Evolutionary conservation across 1,284 basidiomycete genomes (phyloP), one percentile per base, ranked within the genome.

Genomic region (Marasmius oreades): DNA sequence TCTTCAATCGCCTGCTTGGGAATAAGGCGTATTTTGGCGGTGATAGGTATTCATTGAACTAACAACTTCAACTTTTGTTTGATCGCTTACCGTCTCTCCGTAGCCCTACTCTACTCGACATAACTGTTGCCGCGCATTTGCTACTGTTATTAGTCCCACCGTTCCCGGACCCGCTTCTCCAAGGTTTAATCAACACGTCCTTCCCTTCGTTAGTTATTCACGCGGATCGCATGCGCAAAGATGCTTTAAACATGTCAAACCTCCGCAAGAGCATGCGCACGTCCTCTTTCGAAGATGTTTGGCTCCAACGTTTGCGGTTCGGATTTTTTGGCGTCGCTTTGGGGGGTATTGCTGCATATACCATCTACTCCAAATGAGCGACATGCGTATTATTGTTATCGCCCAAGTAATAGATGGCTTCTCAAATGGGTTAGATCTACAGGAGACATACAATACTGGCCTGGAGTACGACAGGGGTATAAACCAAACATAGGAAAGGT

Each of bases 401-500:
- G n/a, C n/a, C n/a, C n/a, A n/a, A n/a, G 10, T 7, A 16, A 18
- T 11, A 42, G 39, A 42, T 42, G 10, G 39, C 39, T 2, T 42
- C 16, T 16, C 5, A 24, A 16, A 16, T 46, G 23, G 11, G 24
- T 50, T 33, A 14, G 18, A 22, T 34, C n/a, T 70, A 70, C 55
- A 83, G 64, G 26, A 84, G 64, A 63, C 77, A 78, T 42, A 84
- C 79, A 53, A 89, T 69, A 43, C 76, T 81, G 20, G 83, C 84
- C 69, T 92, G 90, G 59, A 89, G 68, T 50, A 87, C 75, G 22
- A 91, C 72, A 8, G 89, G 89, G 6, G 77, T 74, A 62, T 89
- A 92, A 34, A 92, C 78, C 14, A 87, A 70, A 63, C 86, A 90
- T 36, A 88, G 72, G 61, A 92, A 85, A 1, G 89, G 89, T 18